phyloP scores from a whole-genome alignment of 2,329 filamentous ascomycete species.

The Bertia moriformis region DNA sequence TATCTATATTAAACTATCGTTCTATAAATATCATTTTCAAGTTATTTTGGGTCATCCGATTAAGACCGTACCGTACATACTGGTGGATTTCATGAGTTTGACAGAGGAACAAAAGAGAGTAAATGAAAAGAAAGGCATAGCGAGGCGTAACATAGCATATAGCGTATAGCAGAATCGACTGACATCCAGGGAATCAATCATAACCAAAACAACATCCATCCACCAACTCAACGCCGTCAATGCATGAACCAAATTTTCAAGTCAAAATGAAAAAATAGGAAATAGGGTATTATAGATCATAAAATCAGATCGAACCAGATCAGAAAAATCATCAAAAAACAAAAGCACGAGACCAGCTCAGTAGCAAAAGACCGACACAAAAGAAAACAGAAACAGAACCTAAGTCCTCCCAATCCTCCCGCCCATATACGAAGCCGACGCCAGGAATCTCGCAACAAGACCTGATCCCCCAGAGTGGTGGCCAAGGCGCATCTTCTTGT shows the following conservation, averaged over 20 bases:
- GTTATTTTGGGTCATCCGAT: too few relatives aligned
- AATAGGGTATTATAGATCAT: background rate
- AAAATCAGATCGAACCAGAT: background rate
- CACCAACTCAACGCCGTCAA: background rate
- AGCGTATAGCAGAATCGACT: too few relatives aligned
- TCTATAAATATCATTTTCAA: too few relatives aligned
- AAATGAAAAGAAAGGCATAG: background rate
- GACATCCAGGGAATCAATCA: background rate
- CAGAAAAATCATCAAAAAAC: background rate
- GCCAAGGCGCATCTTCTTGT: background rate
- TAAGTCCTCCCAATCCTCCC: background rate
- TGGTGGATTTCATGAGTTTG: too few relatives aligned
- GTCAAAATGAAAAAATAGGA: background rate
- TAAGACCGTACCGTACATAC: too few relatives aligned
- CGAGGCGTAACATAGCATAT: background rate
- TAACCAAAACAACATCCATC: background rate
- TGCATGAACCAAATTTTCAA: background rate
- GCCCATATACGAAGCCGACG: background rate
- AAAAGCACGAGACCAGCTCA: constrained; percentile 1
- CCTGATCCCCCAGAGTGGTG: background rate
- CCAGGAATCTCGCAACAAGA: background rate
- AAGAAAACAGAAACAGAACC: background rate
- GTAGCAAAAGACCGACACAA: too few relatives aligned
- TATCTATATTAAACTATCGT: too few relatives aligned
- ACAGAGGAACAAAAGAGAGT: too few relatives aligned